Conservation (phyloP, 805 yeast genomes). For the Phaffomyces opuntiae region DNA sequence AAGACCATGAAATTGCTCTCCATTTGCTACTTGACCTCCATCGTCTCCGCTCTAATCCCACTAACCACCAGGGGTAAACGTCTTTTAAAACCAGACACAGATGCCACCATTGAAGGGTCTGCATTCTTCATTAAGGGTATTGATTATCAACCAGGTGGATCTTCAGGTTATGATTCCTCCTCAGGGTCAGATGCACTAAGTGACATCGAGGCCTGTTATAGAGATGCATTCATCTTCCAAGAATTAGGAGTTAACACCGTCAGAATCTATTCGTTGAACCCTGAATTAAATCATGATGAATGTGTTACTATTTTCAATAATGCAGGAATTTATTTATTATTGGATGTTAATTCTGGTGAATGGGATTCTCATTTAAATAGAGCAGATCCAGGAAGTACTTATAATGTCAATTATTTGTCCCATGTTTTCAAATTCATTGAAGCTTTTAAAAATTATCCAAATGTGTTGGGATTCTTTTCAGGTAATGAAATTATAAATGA, state of each 20-base stretch:
- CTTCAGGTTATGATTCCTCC: constrained; percentile 41
- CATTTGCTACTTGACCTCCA: too few relatives aligned
- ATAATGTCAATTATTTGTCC: constrained; percentile 60
- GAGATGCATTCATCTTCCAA: constrained; percentile 76
- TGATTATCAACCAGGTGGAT: constrained; percentile 93
- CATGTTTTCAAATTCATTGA: constrained; percentile 82
- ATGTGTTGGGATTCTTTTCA: constrained; percentile 79
- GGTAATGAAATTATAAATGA: constrained; percentile 93
- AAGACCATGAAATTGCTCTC: too few relatives aligned
- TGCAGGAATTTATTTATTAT: constrained; percentile 83
- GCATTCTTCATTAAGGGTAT: constrained; percentile 80
- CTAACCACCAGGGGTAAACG: constrained; percentile 47
- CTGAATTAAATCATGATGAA: constrained; percentile 80
- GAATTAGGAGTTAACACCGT: constrained; percentile 80
- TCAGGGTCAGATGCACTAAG: constrained; percentile 58
- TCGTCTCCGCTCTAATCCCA: constrained; percentile 44
- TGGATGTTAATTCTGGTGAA: constrained; percentile 79
- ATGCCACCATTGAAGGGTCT: constrained; percentile 38
- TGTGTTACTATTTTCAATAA: constrained; percentile 86
- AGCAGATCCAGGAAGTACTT: constrained; percentile 60
- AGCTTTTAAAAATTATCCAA: constrained; percentile 78
- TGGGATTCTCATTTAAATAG: constrained; percentile 64
- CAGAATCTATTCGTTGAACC: constrained; percentile 76
- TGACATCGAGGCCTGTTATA: constrained; percentile 59
- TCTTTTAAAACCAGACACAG: constrained; percentile 49